Base-by-base conservation (phyloP, 1,284 basidiomycete species). In the Lentinula novae-zelandiae region DNA sequence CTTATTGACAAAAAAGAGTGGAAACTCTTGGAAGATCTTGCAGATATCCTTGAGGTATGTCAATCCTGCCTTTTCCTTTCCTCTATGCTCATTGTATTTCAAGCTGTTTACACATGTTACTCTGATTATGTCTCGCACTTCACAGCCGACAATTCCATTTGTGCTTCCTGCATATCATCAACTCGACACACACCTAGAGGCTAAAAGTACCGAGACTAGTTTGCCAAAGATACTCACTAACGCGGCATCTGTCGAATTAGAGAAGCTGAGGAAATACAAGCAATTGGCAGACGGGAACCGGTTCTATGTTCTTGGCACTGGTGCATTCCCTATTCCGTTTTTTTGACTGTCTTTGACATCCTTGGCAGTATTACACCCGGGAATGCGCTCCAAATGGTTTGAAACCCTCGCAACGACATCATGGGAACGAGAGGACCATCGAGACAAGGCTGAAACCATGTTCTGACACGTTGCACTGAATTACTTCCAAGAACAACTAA, bases 101-200 rank as follows among this genome's bases (percentile, higher is more conserved):
- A 46, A 64, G 63, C 48, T 50, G 5, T 64, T 64, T 42, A 60
- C 57, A 12, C 13, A 60, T 5, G 52, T 64, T 49, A 64, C 61
- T 8, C n/a, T 50, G 2, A 20, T 56, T 7, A 57, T 64, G 54
- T 64, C 63, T 5, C 57, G 52, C 13, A 12, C 53, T 13, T 46
- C 51, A 1, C 15, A 31, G 5, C 63, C 63, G 2, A 62, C 61
- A 3, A 53, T 64, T 10, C 63, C 63, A 15, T 63, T 46, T 22
- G 63, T 60, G 5, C 39, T 64, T 17, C 61, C 53, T 13, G 36
- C 44, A 20, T 62, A 64, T 57, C 5, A 27, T 6, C 4, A 20
- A 13, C 60, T 64, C 51, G 27, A 62, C 8, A 17, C 33, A 9
- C 57, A 62, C 20, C 52, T 64, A 2, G n/a, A 49, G 15, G 53